A percentile compares a stretch with the other conserved stretches of the same genome.
Conservation (phyloP, 805 yeast species). For the Wickerhamiella sergipiensis region DNA sequence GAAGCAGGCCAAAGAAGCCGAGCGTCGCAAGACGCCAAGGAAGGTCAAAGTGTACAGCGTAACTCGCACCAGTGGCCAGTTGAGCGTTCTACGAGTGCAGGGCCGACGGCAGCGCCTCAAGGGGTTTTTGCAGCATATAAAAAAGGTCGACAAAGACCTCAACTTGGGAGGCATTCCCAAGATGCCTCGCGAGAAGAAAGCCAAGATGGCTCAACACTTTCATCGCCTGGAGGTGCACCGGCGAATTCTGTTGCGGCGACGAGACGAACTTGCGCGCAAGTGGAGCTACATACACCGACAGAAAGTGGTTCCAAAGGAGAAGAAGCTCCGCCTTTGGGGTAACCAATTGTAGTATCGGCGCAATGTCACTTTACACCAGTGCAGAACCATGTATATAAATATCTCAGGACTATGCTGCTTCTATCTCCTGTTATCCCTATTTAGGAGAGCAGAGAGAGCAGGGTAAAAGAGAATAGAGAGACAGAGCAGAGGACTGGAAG, state of each 20-base stretch:
- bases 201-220: background rate
- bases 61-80: slow-evolving; percentile 9
- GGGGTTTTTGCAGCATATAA: slow-evolving; percentile 11
- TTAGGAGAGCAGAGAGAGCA: no score
- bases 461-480: no score
- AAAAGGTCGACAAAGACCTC: slow-evolving; percentile 3
- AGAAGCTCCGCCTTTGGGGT: background rate
- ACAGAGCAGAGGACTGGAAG: background rate
- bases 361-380: no score
- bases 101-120: slow-evolving; percentile 8
- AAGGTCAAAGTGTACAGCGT: slow-evolving; percentile 9
- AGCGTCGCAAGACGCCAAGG: slow-evolving; percentile 7
- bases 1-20: background rate
- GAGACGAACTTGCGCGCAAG: slow-evolving; percentile 6
- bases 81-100: slow-evolving; percentile 12
- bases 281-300: slow-evolving; percentile 8
- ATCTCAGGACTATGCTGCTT: no score
- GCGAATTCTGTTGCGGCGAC: slow-evolving; percentile 11
- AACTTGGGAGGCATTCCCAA: slow-evolving; percentile 2
- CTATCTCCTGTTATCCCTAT: no score
- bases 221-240: slow-evolving; percentile 12
- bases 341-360: background rate
- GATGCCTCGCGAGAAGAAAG: background rate
- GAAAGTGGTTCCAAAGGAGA: background rate
- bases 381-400: no score